A percentile compares a stretch with the other conserved stretches of the same genome.
These are phyloP conservation scores for Escovopsis sp. DNA, from an alignment of 2,329 filamentous ascomycete species.

Conservation along the genomic window DNA sequence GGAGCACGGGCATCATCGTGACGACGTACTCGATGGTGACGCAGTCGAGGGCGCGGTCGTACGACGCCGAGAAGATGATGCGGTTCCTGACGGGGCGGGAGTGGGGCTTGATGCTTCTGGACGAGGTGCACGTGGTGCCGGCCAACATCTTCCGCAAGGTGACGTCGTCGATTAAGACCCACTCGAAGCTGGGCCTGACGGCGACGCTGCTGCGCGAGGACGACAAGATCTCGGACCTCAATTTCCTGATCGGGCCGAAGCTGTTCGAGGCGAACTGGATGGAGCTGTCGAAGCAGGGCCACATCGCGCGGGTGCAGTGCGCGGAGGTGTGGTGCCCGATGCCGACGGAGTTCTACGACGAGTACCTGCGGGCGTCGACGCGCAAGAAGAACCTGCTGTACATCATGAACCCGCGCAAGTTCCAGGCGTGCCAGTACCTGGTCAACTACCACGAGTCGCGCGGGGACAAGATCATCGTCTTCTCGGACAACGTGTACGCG, in stretches of 20 bases:
- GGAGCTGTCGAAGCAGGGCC: constrained; percentile 90
- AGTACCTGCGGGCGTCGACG: constrained; percentile 61
- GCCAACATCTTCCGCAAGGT: constrained; percentile 94
- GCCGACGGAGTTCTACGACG: constrained; percentile 94
- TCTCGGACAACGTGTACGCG: constrained; percentile 93
- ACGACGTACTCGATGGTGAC: constrained; percentile 99
- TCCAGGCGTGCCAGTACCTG: constrained; percentile 93
- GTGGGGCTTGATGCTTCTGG: constrained; percentile 94
- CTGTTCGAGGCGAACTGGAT: constrained; percentile 99
- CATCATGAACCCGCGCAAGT: constrained; percentile 96
- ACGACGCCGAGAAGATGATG: constrained; percentile 97
- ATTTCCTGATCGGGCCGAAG: constrained; percentile 94
- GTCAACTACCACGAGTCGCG: constrained; percentile 93
- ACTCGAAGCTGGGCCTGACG: constrained; percentile 87
- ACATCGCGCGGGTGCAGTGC: constrained; percentile 94
- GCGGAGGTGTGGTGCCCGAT: constrained; percentile 99
- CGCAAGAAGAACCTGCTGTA: constrained; percentile 46
- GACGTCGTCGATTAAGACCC: constrained; percentile 81
- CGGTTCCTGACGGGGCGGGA: constrained; percentile 76
- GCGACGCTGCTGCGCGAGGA: constrained; percentile 91
- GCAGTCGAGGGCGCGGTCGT: constrained; percentile 68
- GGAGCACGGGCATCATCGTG: constrained; percentile 89
- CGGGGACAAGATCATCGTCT: constrained; percentile 96
- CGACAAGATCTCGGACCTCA: constrained; percentile 94
- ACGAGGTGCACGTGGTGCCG: constrained; percentile 96